Percentiles rank a stretch among this genome's conserved stretches.
phyloP scores from a whole-genome alignment of 805 yeast genomes.

The Metschnikowia reukaufii region DNA sequence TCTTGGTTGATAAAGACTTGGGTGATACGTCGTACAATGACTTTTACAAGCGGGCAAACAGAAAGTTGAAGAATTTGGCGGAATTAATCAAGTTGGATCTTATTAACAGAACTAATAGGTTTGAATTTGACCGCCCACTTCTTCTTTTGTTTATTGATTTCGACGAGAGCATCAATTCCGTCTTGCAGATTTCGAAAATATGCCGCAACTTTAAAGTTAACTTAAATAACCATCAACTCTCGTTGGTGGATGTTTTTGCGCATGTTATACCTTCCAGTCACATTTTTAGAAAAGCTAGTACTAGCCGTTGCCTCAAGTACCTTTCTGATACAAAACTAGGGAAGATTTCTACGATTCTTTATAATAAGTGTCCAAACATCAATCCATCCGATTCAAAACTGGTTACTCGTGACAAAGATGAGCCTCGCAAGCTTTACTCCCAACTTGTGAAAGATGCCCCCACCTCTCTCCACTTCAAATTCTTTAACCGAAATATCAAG shows the following conservation, averaged over 20 bases:
- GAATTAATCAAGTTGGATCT: slow-evolving; percentile 40
- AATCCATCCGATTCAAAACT: slow-evolving; percentile 5
- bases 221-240: slow-evolving; percentile 39
- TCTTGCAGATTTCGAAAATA: slow-evolving; percentile 46
- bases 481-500: slow-evolving; percentile 25
- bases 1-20: slow-evolving; percentile 25
- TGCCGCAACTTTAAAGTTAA: slow-evolving; percentile 47
- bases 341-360: slow-evolving; percentile 52
- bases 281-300: slow-evolving; percentile 23
- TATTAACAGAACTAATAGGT: slow-evolving; percentile 40
- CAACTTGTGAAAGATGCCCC: slow-evolving; percentile 41
- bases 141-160: slow-evolving; percentile 52
- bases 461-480: slow-evolving; percentile 35
- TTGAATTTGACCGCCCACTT: slow-evolving; percentile 48
- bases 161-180: slow-evolving; percentile 42
- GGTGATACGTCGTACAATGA: slow-evolving; percentile 25
- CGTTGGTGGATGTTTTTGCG: slow-evolving; percentile 38
- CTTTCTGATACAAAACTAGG: slow-evolving; percentile 38
- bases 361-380: slow-evolving; percentile 53
- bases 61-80: slow-evolving; percentile 31
- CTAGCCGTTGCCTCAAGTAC: slow-evolving; percentile 21
- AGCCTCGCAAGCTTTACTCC: slow-evolving; percentile 24
- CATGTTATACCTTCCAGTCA: slow-evolving; percentile 35
- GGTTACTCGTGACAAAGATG: slow-evolving; percentile 4
- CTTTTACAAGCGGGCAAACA: slow-evolving; percentile 32